Evolutionary conservation across 305 asterid species (phyloP).

Genomic region (Solanum chacoense): DNA sequence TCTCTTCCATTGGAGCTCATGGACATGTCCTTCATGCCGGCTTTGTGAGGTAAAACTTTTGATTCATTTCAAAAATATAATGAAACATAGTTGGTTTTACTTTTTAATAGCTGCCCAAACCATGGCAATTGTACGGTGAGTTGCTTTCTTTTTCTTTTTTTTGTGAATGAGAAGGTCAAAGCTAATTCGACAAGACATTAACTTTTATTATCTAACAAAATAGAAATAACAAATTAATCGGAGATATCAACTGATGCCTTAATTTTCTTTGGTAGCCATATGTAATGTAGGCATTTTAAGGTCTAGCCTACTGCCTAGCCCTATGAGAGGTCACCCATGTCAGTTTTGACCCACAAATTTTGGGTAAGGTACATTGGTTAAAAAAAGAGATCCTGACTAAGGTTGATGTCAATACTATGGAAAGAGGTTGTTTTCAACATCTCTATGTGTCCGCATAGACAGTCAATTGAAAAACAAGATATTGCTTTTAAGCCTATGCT

Average conservation of each 20-base stretch:
- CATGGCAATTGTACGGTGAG: not conserved
- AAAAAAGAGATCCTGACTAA: not conserved
- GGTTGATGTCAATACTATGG: not conserved
- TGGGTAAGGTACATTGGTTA: not conserved
- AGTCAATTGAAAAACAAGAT: not conserved
- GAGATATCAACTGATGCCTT: not conserved
- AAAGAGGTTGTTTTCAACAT: not conserved
- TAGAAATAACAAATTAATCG: not conserved
- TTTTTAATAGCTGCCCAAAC: not conserved
- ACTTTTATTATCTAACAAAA: not conserved
- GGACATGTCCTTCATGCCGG: constrained; percentile 97
- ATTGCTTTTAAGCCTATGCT: not conserved
- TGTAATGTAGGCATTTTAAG: not conserved
- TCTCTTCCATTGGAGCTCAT: constrained; percentile 97
- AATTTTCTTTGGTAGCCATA: not conserved
- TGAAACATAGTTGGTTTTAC: not conserved
- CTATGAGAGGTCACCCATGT: not conserved
- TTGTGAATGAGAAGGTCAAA: not conserved
- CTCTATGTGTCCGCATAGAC: not conserved
- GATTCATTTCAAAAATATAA: not conserved
- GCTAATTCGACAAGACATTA: not conserved
- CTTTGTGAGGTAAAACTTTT: constrained; percentile 65
- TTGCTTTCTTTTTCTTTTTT: not conserved
- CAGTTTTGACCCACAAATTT: not conserved
- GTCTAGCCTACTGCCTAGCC: not conserved